These are phyloP conservation scores for Trichoderma sp. DNA, from an alignment of 2,329 filamentous ascomycete species.

Conservation along the genomic window DNA sequence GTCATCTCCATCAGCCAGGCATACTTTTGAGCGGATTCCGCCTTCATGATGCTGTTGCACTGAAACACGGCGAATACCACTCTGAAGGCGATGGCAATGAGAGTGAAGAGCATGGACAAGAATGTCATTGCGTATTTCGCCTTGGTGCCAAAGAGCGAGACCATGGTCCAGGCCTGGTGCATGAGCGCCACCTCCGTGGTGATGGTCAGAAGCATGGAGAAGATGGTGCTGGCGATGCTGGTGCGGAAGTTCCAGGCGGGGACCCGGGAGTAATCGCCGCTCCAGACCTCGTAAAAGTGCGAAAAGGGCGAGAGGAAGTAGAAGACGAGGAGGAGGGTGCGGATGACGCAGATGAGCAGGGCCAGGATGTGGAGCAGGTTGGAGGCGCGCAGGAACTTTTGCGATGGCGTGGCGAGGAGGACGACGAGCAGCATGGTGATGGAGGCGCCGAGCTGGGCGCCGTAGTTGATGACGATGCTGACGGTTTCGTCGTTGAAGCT, in stretches of 20 bases:
- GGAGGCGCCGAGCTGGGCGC: constrained; percentile 66
- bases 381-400: constrained; percentile 62
- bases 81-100: constrained; percentile 33
- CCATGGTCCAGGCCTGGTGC: constrained; percentile 52
- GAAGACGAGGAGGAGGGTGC: constrained; percentile 53
- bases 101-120: constrained; percentile 36
- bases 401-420: constrained; percentile 61
- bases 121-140: constrained; percentile 33
- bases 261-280: constrained; percentile 52
- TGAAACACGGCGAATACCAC: constrained; percentile 38
- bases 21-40: constrained; percentile 25
- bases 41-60: constrained; percentile 30
- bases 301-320: constrained; percentile 61
- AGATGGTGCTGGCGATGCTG: constrained; percentile 40
- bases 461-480: constrained; percentile 59
- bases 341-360: constrained; percentile 58
- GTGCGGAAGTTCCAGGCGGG: constrained; percentile 34
- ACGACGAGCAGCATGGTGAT: constrained; percentile 63
- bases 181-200: constrained; percentile 47
- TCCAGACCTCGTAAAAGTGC: constrained; percentile 59
- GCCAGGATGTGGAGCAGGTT: constrained; percentile 63
- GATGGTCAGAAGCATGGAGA: constrained; percentile 44
- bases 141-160: constrained; percentile 44
- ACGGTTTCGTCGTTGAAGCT: constrained; percentile 31
- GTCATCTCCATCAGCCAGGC: constrained; percentile 40